phyloP scores from a whole-genome alignment of 805 yeast species.

The Torulaspora delbrueckii region DNA sequence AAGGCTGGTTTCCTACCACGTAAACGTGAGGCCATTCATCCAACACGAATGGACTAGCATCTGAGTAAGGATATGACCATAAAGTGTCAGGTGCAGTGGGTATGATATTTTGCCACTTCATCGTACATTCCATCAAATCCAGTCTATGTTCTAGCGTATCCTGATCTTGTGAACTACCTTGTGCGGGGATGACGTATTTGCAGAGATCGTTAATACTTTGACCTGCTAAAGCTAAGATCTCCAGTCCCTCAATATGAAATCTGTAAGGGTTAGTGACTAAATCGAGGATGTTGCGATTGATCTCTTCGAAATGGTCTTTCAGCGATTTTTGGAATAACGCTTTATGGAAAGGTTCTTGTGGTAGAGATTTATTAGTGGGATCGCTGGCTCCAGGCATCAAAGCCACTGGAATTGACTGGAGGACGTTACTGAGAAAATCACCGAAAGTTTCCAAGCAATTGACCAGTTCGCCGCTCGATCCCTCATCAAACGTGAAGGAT shows the following conservation, averaged over 20 bases:
- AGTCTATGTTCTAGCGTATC: constrained; percentile 37
- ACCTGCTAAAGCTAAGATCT: constrained; percentile 73
- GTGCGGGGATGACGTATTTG: constrained; percentile 52
- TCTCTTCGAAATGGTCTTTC: constrained; percentile 38
- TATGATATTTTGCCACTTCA: constrained; percentile 79
- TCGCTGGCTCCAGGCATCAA: constrained; percentile 83
- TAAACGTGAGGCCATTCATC: constrained; percentile 79
- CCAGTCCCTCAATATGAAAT: constrained; percentile 52
- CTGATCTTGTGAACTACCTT: constrained; percentile 20
- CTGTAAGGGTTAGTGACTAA: constrained; percentile 70
- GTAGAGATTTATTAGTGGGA: constrained; percentile 78
- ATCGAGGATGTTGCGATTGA: constrained; percentile 36
- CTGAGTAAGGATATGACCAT: constrained; percentile 78
- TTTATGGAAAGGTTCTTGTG: constrained; percentile 85
- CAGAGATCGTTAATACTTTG: constrained; percentile 76
- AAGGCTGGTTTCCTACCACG: constrained; percentile 78
- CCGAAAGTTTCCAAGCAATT: constrained; percentile 58
- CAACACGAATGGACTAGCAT: constrained; percentile 76
- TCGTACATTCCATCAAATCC: constrained; percentile 58
- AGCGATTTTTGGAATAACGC: constrained; percentile 54
- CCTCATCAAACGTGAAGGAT: constrained; percentile 30
- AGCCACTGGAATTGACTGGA: constrained; percentile 60
- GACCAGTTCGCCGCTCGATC: constrained; percentile 50
- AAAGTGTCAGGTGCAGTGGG: constrained; percentile 97
- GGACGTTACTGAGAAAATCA: constrained; percentile 49